A percentile compares a stretch with the other conserved stretches of the same genome.
Conservation (phyloP, 2,329 filamentous ascomycete genomes). For the Neofusicoccum umdonicola region DNA sequence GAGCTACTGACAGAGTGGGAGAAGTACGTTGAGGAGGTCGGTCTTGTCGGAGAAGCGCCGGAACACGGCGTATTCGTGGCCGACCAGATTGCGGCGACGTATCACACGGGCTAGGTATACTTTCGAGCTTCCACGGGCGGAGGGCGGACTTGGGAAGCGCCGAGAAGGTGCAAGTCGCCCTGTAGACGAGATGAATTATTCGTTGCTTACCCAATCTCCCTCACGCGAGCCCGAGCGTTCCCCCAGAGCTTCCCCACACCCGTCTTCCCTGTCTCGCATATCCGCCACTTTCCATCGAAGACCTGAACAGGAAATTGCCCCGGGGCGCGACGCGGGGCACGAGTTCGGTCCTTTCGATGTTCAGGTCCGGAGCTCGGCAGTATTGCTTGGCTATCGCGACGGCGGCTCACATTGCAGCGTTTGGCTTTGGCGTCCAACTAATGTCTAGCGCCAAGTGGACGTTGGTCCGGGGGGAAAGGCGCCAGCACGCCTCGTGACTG, state of each 20-base stretch:
- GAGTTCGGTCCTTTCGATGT: background rate
- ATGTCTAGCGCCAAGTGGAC: background rate
- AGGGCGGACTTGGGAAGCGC: background rate
- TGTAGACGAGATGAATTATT: background rate
- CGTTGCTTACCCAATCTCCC: background rate
- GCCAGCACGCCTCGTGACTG: background rate
- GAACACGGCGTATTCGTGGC: background rate
- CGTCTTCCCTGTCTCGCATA: background rate
- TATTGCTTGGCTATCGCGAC: background rate
- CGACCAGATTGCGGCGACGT: background rate
- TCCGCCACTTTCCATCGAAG: background rate
- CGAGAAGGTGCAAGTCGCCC: background rate
- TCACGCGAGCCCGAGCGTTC: background rate
- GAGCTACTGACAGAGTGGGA: conserved; percentile 28
- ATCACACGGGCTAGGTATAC: background rate
- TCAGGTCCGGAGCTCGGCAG: background rate
- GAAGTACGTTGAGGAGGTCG: conserved; percentile 24
- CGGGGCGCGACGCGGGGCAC: background rate
- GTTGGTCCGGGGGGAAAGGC: background rate
- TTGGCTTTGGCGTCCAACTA: background rate
- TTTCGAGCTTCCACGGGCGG: background rate
- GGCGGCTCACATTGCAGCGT: background rate
- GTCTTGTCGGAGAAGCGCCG: background rate
- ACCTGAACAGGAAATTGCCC: background rate
- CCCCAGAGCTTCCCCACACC: background rate